Evolutionary conservation across 2,329 filamentous ascomycete species (phyloP), one percentile per base, ranked within the genome.

Genomic region (Talaromyces pinophilus): DNA sequence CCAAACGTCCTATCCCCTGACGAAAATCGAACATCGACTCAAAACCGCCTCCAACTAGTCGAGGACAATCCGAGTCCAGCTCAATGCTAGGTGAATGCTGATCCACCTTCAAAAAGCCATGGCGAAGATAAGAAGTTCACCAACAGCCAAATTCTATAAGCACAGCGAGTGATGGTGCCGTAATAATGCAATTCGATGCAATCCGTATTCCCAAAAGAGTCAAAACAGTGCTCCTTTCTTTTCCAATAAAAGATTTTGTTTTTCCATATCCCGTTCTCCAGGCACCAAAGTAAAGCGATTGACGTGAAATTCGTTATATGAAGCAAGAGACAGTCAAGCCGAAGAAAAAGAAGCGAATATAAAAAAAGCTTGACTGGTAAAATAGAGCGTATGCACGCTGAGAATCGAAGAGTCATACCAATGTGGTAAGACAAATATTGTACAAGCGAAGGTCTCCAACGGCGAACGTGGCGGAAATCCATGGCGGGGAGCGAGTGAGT

Each of bases 401-500:
- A 72, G 73, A 76, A 72, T 68, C 50, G 70, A 73, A 76, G 64
- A 64, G 62, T 66, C 59, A 64, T 65, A 38, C 62, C 44, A 59
- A 13, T 38, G 70, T 67, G 70, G 35, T n/a, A 67, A 25, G 13
- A 68, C 35, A 38, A 55, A 38, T 70, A 72, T 70, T 75, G 72
- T 75, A 76, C 73, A 78, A 78, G 75, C 76, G 77, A 79, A 74
- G 67, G 77, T 76, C 72, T 76, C 72, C 72, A 70, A 70, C 71
- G 67, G 71, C 72, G 62, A 63, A 38, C 65, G 28, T 38, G 11
- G 35, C 44, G 46, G n/a, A 52, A 35, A 38, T 67, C 44, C 54
- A 22, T 63, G 54, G 54, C 61, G 38, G 25, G 19, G 46, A 66
- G 55, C 44, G 55, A 65, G 33, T 55, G 63, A 62, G 57, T 28